A percentile compares a stretch with the other conserved stretches of the same genome.
These are phyloP conservation scores for Claviceps paspali DNA, from an alignment of 2,329 filamentous ascomycete genomes.

Conservation along the genomic window DNA sequence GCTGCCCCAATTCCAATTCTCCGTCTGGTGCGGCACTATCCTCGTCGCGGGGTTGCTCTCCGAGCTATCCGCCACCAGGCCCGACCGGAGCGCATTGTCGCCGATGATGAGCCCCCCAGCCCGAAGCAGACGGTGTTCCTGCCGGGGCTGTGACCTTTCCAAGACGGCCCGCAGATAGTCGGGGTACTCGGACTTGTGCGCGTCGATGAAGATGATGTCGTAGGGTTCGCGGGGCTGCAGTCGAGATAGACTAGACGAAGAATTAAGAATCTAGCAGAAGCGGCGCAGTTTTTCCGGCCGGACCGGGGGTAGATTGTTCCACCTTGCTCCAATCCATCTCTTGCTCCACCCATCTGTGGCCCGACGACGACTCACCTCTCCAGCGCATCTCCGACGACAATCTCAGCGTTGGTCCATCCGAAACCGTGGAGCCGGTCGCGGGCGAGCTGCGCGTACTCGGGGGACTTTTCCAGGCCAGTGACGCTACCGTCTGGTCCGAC, in stretches of 20 bases:
- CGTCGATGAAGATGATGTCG: slow-evolving; percentile 39
- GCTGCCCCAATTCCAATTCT: slow-evolving; percentile 2
- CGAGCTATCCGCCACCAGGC: slow-evolving; percentile 25
- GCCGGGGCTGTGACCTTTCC: slow-evolving; percentile 23
- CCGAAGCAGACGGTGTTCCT: slow-evolving; percentile 26
- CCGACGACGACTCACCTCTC: slow-evolving; percentile 1
- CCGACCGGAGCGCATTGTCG: slow-evolving; percentile 37
- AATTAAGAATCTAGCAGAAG: too few relatives aligned
- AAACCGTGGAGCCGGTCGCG: not conserved
- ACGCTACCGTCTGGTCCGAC: slow-evolving; percentile 1
- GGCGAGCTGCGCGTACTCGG: slow-evolving; percentile 1
- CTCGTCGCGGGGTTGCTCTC: slow-evolving; percentile 1
- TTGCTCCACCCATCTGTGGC: too few relatives aligned
- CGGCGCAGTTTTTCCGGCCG: too few relatives aligned
- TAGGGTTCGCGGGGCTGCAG: slow-evolving; percentile 22
- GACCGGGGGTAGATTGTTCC: too few relatives aligned
- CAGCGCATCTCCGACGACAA: not conserved
- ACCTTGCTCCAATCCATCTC: too few relatives aligned
- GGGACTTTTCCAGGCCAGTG: slow-evolving; percentile 3
- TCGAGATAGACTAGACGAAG: slow-evolving; percentile 15
- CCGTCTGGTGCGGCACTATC: slow-evolving; percentile 1
- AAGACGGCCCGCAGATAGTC: slow-evolving; percentile 31
- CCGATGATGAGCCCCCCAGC: slow-evolving; percentile 35
- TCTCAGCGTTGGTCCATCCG: not conserved
- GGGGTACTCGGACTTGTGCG: slow-evolving; percentile 36